A percentile compares a stretch with the other conserved stretches of the same genome.
Evolutionary conservation across 345 rosid genomes (phyloP).

Genomic region (Citrus australasica): DNA sequence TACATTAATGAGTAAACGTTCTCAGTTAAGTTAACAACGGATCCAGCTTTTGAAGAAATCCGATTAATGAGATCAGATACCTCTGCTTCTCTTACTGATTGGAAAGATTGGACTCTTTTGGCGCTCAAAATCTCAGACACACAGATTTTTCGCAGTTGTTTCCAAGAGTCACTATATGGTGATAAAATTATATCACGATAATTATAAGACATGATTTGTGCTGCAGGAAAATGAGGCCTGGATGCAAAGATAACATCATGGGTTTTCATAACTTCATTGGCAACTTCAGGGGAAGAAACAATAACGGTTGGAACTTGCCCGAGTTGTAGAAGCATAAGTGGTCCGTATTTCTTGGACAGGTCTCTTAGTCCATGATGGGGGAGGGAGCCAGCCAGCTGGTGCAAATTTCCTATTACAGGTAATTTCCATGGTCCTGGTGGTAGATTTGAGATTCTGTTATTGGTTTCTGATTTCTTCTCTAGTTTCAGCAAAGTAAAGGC

Average conservation of each 20-base stretch:
- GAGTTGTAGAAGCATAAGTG: constrained; percentile 20
- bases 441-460: not conserved
- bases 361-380: constrained; percentile 21
- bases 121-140: not conserved
- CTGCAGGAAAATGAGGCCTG: constrained; percentile 13
- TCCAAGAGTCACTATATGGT: constrained; percentile 13
- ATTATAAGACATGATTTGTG: not conserved
- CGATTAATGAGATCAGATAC: not conserved
- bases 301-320: constrained; percentile 22
- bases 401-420: constrained; percentile 35
- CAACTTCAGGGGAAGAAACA: constrained; percentile 25
- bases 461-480: not conserved
- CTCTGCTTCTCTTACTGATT: constrained; percentile 20
- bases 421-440: constrained; percentile 39
- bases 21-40: not conserved
- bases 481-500: not conserved
- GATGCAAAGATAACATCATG: constrained; percentile 24
- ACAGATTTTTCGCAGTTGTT: constrained; percentile 5
- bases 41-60: not conserved
- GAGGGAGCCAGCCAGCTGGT: constrained; percentile 9
- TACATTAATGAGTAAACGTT: not conserved
- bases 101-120: constrained; percentile 1
- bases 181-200: not conserved
- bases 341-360: constrained; percentile 16
- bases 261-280: constrained; percentile 28